Base-by-base conservation (phyloP, 1,139 yeast genomes). In the Hansenula lynferdii region DNA sequence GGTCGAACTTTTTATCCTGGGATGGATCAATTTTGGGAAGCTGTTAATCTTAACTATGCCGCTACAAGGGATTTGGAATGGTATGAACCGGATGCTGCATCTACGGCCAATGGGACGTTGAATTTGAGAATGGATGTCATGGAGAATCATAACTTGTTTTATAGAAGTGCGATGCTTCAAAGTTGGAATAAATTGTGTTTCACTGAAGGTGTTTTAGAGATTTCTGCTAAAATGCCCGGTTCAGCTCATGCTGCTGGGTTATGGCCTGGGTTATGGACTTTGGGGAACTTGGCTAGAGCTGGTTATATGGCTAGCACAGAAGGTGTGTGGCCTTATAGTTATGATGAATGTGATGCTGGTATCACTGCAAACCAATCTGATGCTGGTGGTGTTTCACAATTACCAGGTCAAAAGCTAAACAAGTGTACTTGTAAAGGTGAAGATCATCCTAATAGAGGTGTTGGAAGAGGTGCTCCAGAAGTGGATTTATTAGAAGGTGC, bases 391-490 rank as follows among this genome's bases (percentile, higher is more conserved):
- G 72, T 77, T 31, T 72, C 77, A 6, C 75, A 69, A 49, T 63
- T 76, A 35, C 79, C 80, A 1, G 84, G 84, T 23, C 84, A 77
- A 54, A 67, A 65, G 48, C 62, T 77, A 41, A 74, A 66, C 47
- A 47, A 62, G n/a, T 77, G 84, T 62, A 73, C 80, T 12, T 77
- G 84, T 61, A 51, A 59, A 15, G 78, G 75, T 18, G 76, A 69
- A 46, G 75, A 69, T 17, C 84, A 77, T 53, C 84, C 84, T 34
- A 77, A 75, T 53, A 61, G 56, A 10, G 83, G 83, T 35, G 52
- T 55, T 8, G 84, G 84, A 31, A 64, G 84, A 60, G 84, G 84
- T 42, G 82, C 83, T 1, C 82, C 83, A 5, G 84, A 77, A 62
- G 74, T 77, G 48, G 84, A 77, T 71, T 68, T 71, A 19, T 50